These are phyloP conservation scores for Cordyceps sp. DNA, from an alignment of 2,329 filamentous ascomycete species.

Conservation along the genomic window DNA sequence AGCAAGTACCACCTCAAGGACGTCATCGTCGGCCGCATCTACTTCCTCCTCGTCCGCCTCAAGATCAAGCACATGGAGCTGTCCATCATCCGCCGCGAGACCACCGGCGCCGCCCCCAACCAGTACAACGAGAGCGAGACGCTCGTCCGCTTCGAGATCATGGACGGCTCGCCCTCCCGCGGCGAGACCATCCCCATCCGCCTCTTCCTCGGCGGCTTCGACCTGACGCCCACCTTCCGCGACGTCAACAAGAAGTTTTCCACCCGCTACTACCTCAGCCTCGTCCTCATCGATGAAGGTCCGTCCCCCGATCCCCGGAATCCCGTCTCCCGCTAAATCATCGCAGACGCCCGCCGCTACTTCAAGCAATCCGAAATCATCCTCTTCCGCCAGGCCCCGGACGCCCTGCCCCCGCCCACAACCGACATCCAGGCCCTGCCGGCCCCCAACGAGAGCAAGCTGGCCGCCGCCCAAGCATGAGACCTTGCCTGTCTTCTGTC, in stretches of 20 bases:
- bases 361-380: constrained; percentile 99
- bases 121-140: constrained; percentile 99
- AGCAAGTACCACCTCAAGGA: constrained; percentile 98
- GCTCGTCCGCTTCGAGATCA: constrained; percentile 95
- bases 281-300: constrained; percentile 94
- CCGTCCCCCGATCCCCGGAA: not conserved
- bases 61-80: constrained; percentile 99
- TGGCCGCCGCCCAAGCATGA: constrained; percentile 19
- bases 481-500: not conserved
- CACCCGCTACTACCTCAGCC: constrained; percentile 88
- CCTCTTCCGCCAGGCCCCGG: constrained; percentile 68
- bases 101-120: constrained; percentile 88
- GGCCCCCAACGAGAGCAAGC: constrained; percentile 26
- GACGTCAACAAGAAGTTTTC: constrained; percentile 99
- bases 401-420: constrained; percentile 20
- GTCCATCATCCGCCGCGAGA: constrained; percentile 92
- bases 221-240: constrained; percentile 92
- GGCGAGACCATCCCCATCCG: constrained; percentile 92
- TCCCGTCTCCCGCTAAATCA: constrained; percentile 5
- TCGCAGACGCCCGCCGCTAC: constrained; percentile 76
- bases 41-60: constrained; percentile 87
- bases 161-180: constrained; percentile 96
- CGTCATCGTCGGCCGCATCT: constrained; percentile 96
- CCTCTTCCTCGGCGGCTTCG: constrained; percentile 92
- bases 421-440: constrained; percentile 23